Base-by-base conservation (phyloP, 495 filamentous ascomycete genomes). In the Penicillium bovifimosum region DNA sequence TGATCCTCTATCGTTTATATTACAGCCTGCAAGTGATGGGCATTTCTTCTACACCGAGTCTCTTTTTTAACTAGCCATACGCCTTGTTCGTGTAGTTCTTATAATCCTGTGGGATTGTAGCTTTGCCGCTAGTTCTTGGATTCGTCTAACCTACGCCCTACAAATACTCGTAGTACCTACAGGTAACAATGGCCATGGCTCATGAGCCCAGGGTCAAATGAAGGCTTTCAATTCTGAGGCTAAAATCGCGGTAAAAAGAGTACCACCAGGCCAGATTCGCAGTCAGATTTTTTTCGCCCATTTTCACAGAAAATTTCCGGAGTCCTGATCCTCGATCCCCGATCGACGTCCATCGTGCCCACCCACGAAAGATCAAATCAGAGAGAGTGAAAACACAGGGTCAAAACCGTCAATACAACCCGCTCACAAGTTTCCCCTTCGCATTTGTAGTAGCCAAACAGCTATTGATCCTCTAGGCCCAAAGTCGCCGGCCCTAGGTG, bases 1-100 rank as follows among this genome's bases (percentile, higher is more conserved):
- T 48, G 28, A 39, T 34, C 46, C 34, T 34, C 31, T 50, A 50
- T 50, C 48, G 11, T 41, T 41, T 42, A 41, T 41, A 50, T 50
- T 50, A 41, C 38, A 32, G 29, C n/a, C 42, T 50, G 38, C 38
- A 50, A 42, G 27, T 50, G 18, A 42, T 42, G 48, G 42, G 27
- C 36, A 18, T 50, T 31, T 40, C 32, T 36, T 17, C 14, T 16
- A 36, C 13, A 36, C 33, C 28, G n/a, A 14, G 10, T 47, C n/a
- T n/a, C n/a, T n/a, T n/a, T 14, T 3, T 16, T 33, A 13, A 7
- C 6, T 24, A 13, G 18, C 39, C 11, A 26, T 26, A 6, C 16
- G 17, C n/a, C 24, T 46, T 46, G 11, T 18, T 39, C 3, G 20
- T 24, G 2, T 38, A 38, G 35, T 24, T 38, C 35, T 17, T 38